These are phyloP conservation scores for Kurtzmaniella cleridarum DNA, from an alignment of 805 yeast genomes.

Conservation along the genomic window DNA sequence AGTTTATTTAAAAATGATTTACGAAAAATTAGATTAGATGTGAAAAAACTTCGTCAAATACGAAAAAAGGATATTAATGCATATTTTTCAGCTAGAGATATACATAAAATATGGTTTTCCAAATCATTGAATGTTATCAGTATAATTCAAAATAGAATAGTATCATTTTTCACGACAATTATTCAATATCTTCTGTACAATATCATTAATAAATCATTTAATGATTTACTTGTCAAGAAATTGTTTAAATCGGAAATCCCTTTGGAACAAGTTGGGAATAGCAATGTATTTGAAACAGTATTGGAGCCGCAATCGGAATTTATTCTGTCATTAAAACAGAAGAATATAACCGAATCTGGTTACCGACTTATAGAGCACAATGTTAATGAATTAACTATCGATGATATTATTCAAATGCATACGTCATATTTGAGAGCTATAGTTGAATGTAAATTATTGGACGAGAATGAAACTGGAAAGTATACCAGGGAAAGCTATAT, in stretches of 20 bases:
- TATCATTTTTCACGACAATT: conserved; percentile 37
- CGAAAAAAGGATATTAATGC: conserved; percentile 13
- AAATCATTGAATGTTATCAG: conserved; percentile 29
- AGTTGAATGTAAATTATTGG: conserved; percentile 26
- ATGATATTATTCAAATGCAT: conserved; percentile 42
- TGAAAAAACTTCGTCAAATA: conserved; percentile 6
- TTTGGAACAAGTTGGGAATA: not conserved
- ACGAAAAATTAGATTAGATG: conserved; percentile 9
- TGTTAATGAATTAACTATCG: conserved; percentile 37
- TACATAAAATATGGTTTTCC: conserved; percentile 25
- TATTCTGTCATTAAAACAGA: conserved; percentile 2
- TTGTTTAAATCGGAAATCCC: conserved; percentile 14
- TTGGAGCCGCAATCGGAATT: conserved; percentile 1
- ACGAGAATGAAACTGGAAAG: conserved; percentile 26
- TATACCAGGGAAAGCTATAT: conserved; percentile 23
- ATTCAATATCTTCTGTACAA: conserved; percentile 40
- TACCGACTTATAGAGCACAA: conserved; percentile 7
- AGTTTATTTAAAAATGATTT: conserved; percentile 23
- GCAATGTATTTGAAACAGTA: not conserved
- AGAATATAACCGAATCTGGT: conserved; percentile 4
- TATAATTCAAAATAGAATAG: conserved; percentile 33
- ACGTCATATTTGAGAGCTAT: conserved; percentile 22
- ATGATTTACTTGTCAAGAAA: conserved; percentile 16
- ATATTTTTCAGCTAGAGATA: conserved; percentile 20
- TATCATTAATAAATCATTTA: conserved; percentile 39